Base-by-base conservation (phyloP, 257 asterid genomes). In the Fraxinus pennsylvanica region DNA sequence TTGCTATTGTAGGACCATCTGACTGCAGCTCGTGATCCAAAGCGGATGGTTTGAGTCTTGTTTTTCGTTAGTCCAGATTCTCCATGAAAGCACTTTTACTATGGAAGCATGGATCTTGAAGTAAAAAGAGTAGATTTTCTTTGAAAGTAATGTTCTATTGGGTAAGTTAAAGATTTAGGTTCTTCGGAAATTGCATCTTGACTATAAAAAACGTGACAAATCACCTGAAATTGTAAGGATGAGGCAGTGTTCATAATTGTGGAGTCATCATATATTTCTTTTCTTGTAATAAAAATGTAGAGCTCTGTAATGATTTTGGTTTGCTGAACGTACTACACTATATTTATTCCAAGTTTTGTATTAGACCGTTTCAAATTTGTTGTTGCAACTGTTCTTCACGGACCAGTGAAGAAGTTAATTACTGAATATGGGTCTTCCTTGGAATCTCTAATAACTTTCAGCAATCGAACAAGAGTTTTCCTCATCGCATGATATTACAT, bases 11-110 rank as follows among this genome's bases (percentile, higher is more conserved):
- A 95, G 99, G 98, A 91, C 88, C 99, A 95, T 88, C 80, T 95
- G 82, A 92, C 96, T 15, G 90, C 97, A 66, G 94, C 96, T 81
- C 99, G 98, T 77, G 98, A 90, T 79, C 85, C 91, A 1, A 95
- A 88, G 82, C 92, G 89, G 71, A 87, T 90, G 79, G 73, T 78
- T 83, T 95, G 90, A 90, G 77, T 19, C 33, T 36, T 21, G 22
- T 75, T 69, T 76, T 73, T 67, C 70, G 3, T 39, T 71, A 32
- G 54, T 76, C 39, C 15, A 17, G 54, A 30, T 52, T 38, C 78
- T 77, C 78, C 82, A 54, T 21, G 74, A 21, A 79, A 73, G 27
- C 72, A 27, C 75, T 65, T 36, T 75, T 30, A 67, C 32, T 30
- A 67, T 54, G 70, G 76, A 78, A 61, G 47, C 43, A 38, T 75